Conservation (phyloP, 2,329 filamentous ascomycete genomes). For the Colletotrichum phormii region DNA sequence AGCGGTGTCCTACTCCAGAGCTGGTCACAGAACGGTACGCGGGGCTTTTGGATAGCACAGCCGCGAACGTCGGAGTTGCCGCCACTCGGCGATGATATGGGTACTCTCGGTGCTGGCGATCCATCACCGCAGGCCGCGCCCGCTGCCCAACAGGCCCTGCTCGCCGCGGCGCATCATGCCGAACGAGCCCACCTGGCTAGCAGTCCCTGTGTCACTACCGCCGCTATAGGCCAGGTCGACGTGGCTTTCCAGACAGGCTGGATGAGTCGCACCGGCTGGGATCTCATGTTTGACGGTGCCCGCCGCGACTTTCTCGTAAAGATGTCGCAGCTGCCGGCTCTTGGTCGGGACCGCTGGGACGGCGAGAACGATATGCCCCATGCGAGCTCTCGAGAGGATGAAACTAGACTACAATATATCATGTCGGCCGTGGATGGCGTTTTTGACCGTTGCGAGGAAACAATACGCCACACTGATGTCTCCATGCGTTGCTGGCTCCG, state of each 20-base stretch:
- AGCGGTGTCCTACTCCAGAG: neutral
- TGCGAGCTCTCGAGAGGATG: neutral
- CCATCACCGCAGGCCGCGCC: neutral
- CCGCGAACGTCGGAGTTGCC: neutral
- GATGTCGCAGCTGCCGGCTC: neutral
- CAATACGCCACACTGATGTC: neutral
- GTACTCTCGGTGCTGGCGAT: neutral
- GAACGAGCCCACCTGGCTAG: neutral
- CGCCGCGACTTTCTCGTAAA: neutral
- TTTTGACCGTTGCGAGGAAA: neutral
- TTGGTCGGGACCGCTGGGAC: neutral
- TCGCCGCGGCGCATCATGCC: neutral
- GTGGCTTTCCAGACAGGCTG: neutral
- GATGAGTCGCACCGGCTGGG: slow-evolving; percentile 6
- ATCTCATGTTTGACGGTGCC: neutral
- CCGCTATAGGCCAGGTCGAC: neutral
- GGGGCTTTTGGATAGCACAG: neutral
- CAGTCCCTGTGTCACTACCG: neutral
- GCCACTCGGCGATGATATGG: neutral
- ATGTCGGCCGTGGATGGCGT: neutral
- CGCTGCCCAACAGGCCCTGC: slow-evolving; percentile 3
- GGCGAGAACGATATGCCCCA: neutral
- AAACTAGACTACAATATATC: neutral
- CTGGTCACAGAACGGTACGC: neutral
- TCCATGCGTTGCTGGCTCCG: slow-evolving; percentile 9